phyloP scores from a whole-genome alignment of 768 basidiomycete genomes.

The Boletus barrowsii region DNA sequence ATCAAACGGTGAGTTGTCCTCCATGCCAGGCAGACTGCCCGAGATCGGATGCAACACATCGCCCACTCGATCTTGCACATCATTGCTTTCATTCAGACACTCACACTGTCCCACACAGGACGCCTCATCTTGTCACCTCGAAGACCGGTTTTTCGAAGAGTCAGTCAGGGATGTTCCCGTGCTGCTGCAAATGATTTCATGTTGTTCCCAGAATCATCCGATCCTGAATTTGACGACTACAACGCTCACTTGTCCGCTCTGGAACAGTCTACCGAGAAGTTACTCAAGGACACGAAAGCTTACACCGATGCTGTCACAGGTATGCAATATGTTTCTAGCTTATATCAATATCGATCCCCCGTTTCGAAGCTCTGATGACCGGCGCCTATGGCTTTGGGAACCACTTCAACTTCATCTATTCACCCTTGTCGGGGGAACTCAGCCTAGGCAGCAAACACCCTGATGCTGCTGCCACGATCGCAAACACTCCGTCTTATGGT shows the following conservation, averaged over 20 bases:
- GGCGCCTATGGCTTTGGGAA: slow-evolving; percentile 59
- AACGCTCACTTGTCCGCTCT: slow-evolving; percentile 71
- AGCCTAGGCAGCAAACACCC: slow-evolving; percentile 79
- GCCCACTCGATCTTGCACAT: slow-evolving; percentile 3
- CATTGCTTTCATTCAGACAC: slow-evolving; percentile 3
- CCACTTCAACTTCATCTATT: slow-evolving; percentile 62
- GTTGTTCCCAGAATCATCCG: slow-evolving; percentile 58
- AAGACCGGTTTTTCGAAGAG: slow-evolving; percentile 94
- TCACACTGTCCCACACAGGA: slow-evolving; percentile 44
- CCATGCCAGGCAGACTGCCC: background rate
- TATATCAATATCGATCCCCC: slow-evolving; percentile 1
- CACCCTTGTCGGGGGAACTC: slow-evolving; percentile 71
- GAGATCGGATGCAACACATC: background rate
- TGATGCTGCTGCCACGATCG: slow-evolving; percentile 70
- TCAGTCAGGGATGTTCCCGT: slow-evolving; percentile 37
- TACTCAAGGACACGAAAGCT: slow-evolving; percentile 86
- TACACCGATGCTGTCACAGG: slow-evolving; percentile 82
- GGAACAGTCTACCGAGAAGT: slow-evolving; percentile 81
- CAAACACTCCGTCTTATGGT: slow-evolving; percentile 71
- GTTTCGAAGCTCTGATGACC: slow-evolving; percentile 56
- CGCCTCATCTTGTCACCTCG: slow-evolving; percentile 85
- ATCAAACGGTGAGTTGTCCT: slow-evolving; percentile 58
- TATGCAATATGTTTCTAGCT: slow-evolving; percentile 24
- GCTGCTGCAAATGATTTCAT: slow-evolving; percentile 1
- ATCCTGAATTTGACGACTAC: slow-evolving; percentile 89